A percentile compares a stretch with the other conserved stretches of the same genome.
Conservation (phyloP, 2,329 filamentous ascomycete species). For the Nothopassalora personata region DNA sequence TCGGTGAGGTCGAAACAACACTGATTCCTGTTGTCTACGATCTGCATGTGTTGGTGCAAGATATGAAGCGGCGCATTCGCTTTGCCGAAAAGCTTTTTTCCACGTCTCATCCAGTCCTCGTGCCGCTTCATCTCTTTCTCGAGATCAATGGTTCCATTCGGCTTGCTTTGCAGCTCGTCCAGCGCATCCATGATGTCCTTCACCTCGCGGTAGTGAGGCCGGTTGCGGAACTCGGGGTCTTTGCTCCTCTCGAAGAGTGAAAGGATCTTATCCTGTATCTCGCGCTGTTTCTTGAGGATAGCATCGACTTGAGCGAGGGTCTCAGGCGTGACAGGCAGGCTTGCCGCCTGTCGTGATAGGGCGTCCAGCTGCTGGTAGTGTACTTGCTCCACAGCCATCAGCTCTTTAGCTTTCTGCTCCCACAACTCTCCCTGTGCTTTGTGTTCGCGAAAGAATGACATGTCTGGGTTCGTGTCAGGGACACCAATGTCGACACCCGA, state of each 20-base stretch:
- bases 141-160: conserved; percentile 81
- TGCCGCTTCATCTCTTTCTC: conserved; percentile 92
- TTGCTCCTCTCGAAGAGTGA: conserved; percentile 74
- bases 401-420: conserved; percentile 87
- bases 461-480: conserved; percentile 71
- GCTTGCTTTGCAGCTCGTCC: conserved; percentile 87
- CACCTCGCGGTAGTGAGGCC: conserved; percentile 86
- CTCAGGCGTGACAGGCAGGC: conserved; percentile 73
- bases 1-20: conserved; percentile 90
- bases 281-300: conserved; percentile 90
- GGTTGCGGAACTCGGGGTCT: conserved; percentile 66
- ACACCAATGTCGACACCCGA: conserved; percentile 74
- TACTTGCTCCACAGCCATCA: conserved; percentile 85
- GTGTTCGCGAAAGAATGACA: conserved; percentile 71
- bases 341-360: conserved; percentile 73
- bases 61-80: conserved; percentile 96
- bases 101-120: conserved; percentile 98
- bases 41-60: conserved; percentile 87
- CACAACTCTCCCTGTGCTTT: conserved; percentile 72
- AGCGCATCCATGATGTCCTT: conserved; percentile 81
- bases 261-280: conserved; percentile 83
- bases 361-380: conserved; percentile 95
- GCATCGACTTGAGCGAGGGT: conserved; percentile 80
- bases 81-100: conserved; percentile 96
- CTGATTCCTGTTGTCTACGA: conserved; percentile 81